Evolutionary conservation across 805 yeast genomes (phyloP), one percentile per base, ranked within the genome.

Genomic region (Wickerhamiella kazuoi): DNA sequence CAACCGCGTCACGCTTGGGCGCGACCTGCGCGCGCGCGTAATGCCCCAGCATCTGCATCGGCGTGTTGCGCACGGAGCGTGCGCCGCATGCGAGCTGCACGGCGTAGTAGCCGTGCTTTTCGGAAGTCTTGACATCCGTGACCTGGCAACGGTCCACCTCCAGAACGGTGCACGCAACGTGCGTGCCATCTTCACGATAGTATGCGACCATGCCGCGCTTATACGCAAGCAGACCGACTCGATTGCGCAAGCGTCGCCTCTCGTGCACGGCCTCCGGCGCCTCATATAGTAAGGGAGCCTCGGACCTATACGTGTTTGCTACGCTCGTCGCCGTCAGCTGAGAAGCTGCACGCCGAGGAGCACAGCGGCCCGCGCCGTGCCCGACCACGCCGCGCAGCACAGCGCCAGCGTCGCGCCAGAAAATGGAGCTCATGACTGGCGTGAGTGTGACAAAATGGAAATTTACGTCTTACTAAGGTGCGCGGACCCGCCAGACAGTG

Each of bases 131-230:
- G 50, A 72, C 73, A 53, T 70, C 68, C 15, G 78, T 60, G 15
- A 90, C 97, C 62, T 90, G 97, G 46, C 82, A 81, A 41, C 86
- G 73, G 56, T 84, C 79, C 44, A 90, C 70, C 55, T 84, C 93
- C 31, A 90, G 63, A 7, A 90, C 79, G 3, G 98, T 90, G 36
- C 93, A 90, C 2, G 93, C 86, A 40, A 68, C 58, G 45, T 74
- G 74, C 39, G 64, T 65, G 21, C 95, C 97, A 13, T 67, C 67
- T 29, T 61, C 60, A 21, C 69, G 68, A 45, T 70, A 87, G 70
- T 74, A 80, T 14, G 90, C 74, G 37, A 84, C 74, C 95, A 87
- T 87, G 15, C 96, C 97, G 42, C 78, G 66, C 56, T 90, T 90
- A 46, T 74, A 63, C 1, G 93, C 93, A 21, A 87, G 61, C 17